Evolutionary conservation across 306 rosid genomes (phyloP), one percentile per base, ranked within the genome.

Genomic region (Trifolium dubium): DNA sequence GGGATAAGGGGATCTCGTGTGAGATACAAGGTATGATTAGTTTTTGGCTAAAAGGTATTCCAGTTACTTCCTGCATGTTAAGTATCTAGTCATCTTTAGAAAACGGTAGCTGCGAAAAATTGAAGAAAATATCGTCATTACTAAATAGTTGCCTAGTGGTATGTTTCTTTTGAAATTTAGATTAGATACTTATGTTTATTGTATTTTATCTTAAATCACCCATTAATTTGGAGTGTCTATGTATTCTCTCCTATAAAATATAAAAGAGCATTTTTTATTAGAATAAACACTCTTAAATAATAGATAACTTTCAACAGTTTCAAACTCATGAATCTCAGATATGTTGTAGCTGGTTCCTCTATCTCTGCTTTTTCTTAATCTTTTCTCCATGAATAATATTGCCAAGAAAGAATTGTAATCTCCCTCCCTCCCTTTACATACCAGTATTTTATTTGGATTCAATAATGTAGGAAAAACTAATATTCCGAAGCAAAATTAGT

Each of bases 21-120:
- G 88, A 87, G 82, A 84, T 95, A 86, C 87, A 82, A 88, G 92
- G 96, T 88, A 83, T 83, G 88, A 18, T 2, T 64, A 75, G 64
- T 55, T 53, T 34, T 49, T 50, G 69, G 58, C 51, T 54, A 63
- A 77, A 35, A 65, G 29, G 12, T 77, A 39, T 62, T 73, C 64
- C 7, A n/a, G 44, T 10, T 53, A 35, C 56, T 46, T 70, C 50
- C 81, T 43, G 47, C 15, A 2, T 58, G 8, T 28, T 67, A 29
- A 71, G 30, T n/a, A 14, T 54, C 72, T 31, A 17, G 31, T 23
- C 39, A 47, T 59, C 51, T 71, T 50, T 50, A 63, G 63, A 19
- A 67, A 70, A 5, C 50, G 31, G 70, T 72, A 41, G 65, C 59
- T 37, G 55, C 34, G n/a, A 50, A 69, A 73, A 34, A 31, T 79